Evolutionary conservation across 768 basidiomycete species (phyloP).

Genomic region (Rhodosporidiobolus sp.): DNA sequence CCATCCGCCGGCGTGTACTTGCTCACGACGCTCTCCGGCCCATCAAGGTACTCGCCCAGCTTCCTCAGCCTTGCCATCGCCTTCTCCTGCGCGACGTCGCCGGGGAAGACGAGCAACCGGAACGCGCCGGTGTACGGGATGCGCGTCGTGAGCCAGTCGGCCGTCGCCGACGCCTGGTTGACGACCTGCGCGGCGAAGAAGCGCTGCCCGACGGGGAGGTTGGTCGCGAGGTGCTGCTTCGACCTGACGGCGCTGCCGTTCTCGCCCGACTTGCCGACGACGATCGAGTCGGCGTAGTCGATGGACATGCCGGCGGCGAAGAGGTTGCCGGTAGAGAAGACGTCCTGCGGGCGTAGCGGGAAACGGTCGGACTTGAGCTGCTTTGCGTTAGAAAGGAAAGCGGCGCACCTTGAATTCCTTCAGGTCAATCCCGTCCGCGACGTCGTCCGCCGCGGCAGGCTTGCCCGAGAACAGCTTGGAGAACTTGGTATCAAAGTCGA

Average conservation of each 20-base stretch:
- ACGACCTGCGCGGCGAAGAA: conserved; percentile 42
- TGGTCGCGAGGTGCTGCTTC: conserved; percentile 36
- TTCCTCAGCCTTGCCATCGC: conserved; percentile 36
- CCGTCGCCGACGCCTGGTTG: conserved; percentile 33
- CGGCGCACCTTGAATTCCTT: conserved; percentile 39
- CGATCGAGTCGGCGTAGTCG: conserved; percentile 41
- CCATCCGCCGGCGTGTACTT: conserved; percentile 40
- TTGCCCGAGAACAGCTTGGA: conserved; percentile 67
- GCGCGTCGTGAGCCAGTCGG: conserved; percentile 34
- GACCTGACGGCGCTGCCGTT: conserved; percentile 6
- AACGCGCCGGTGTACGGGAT: conserved; percentile 40
- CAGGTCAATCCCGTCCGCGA: conserved; percentile 37
- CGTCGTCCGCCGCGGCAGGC: conserved; percentile 54
- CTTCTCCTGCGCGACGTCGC: conserved; percentile 33
- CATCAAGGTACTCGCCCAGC: conserved; percentile 42
- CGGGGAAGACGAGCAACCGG: conserved; percentile 40
- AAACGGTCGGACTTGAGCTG: not conserved
- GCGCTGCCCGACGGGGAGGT: conserved; percentile 40
- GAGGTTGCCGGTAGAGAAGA: conserved; percentile 32
- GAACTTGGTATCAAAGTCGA: conserved; percentile 63
- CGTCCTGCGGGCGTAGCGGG: not conserved
- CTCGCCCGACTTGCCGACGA: conserved; percentile 32
- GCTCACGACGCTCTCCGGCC: conserved; percentile 37
- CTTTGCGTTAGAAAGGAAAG: not conserved
- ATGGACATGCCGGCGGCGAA: conserved; percentile 44